A percentile compares a stretch with the other conserved stretches of the same genome.
Conservation (phyloP, 495 filamentous ascomycete genomes). For the Clavariopsis aquatica region DNA sequence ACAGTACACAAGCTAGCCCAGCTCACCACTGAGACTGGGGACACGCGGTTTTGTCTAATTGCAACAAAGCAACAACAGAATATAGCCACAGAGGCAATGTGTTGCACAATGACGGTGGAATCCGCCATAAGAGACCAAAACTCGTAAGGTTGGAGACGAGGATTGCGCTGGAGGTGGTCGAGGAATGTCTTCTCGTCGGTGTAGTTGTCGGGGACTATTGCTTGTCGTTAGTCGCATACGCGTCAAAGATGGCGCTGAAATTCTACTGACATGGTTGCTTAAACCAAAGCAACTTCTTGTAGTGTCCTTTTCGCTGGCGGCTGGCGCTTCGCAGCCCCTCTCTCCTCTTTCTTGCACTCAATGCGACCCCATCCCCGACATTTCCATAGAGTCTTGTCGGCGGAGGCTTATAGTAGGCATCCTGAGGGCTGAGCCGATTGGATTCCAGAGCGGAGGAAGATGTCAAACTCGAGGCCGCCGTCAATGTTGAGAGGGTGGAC, state of each 20-base stretch:
- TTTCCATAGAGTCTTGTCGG: conserved; percentile 45
- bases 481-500: neutral
- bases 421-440: conserved; percentile 68
- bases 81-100: conserved; percentile 89
- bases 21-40: conserved; percentile 81
- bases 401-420: conserved; percentile 69
- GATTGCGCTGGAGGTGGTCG: conserved; percentile 93
- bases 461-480: neutral
- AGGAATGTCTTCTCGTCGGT: conserved; percentile 95
- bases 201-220: conserved; percentile 93
- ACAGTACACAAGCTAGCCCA: conserved; percentile 82
- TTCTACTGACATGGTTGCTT: conserved; percentile 78
- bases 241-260: neutral
- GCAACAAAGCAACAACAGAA: conserved; percentile 92
- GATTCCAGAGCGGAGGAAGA: neutral
- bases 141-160: conserved; percentile 89
- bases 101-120: conserved; percentile 94
- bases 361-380: conserved; percentile 36
- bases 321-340: conserved; percentile 59
- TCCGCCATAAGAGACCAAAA: conserved; percentile 97
- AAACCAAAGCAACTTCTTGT: conserved; percentile 97
- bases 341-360: conserved; percentile 47
- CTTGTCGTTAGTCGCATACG: conserved; percentile 4
- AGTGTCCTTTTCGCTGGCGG: conserved; percentile 65
- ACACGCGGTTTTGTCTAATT: conserved; percentile 81